Evolutionary conservation across 176 grass and related monocot genomes (phyloP), one percentile per base, ranked within the genome.

Genomic region (Neostapfia colusana): DNA sequence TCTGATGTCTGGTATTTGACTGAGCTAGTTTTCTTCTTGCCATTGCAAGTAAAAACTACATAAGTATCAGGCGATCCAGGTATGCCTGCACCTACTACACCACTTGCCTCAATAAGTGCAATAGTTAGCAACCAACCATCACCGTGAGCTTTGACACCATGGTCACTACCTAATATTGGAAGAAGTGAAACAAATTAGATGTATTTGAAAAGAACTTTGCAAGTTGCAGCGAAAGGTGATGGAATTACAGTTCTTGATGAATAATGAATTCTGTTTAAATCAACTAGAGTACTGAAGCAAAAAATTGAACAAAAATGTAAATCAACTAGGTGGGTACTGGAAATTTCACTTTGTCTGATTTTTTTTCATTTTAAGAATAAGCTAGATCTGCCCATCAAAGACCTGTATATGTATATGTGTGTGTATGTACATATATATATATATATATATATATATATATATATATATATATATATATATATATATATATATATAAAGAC

Each of bases 111-210:
- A 55, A 97, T 88, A 86, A 97, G 87, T 57, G 91, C 95, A 88
- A 93, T 77, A 76, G 91, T 97, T 80, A 97, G 79, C 79, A 97
- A 86, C 95, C 95, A 97, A 65, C 91, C 95, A 65, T 93, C 88
- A 40, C 95, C 95, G 73, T 92, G 86, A 89, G 95, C 95, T 87
- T 86, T 93, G 68, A 97, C 44, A 18, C 94, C 94, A 89, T 97
- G 94, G 60, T 97, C 94, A 81, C 86, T 91, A 39, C 91, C 94
- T 97, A 82, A 87, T 56, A 67, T 63, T 69, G 36, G 54, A 69
- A 79, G 36, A 72, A 65, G 17, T 37, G 54, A 81, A 78, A 15
- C 35, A 63, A 60, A 40, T 67, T 79, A 51, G 2, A 72, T 74
- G 20, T 61, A 15, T 49, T 65, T 77, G 38, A 27, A 72, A 49